These are phyloP conservation scores for Nannizzia gypsea DNA, from an alignment of 2,329 filamentous ascomycete species.

Conservation along the genomic window DNA sequence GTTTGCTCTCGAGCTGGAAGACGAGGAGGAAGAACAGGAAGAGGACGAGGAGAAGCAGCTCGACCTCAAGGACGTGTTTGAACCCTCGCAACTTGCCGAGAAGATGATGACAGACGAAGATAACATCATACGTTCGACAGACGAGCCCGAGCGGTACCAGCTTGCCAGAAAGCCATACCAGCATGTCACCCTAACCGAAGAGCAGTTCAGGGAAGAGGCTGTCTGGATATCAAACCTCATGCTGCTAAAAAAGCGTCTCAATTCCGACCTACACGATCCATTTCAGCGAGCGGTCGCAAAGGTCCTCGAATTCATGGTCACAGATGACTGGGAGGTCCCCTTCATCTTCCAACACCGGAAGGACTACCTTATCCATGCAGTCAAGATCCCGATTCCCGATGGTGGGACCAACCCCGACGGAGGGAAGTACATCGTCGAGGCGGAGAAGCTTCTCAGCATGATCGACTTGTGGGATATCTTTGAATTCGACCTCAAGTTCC, in stretches of 20 bases:
- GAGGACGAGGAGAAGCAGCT: conserved; percentile 70
- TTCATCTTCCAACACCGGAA: conserved; percentile 98
- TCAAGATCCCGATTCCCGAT: conserved; percentile 52
- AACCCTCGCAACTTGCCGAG: conserved; percentile 87
- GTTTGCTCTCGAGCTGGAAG: conserved; percentile 83
- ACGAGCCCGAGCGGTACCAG: conserved; percentile 91
- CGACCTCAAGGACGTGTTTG: conserved; percentile 94
- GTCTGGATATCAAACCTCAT: conserved; percentile 84
- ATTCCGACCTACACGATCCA: conserved; percentile 59
- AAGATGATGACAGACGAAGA: conserved; percentile 93
- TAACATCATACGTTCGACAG: conserved; percentile 74
- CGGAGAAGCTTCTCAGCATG: conserved; percentile 82
- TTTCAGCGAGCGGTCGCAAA: conserved; percentile 84
- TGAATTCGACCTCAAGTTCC: conserved; percentile 89
- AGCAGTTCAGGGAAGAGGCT: conserved; percentile 82
- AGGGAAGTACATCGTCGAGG: conserved; percentile 59
- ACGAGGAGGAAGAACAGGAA: conserved; percentile 66
- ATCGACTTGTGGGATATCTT: conserved; percentile 92
- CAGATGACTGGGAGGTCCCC: conserved; percentile 88
- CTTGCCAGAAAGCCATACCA: conserved; percentile 81
- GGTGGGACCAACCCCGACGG: conserved; percentile 56
- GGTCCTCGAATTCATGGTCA: conserved; percentile 87
- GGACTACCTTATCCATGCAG: conserved; percentile 88
- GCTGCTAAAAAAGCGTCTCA: conserved; percentile 72
- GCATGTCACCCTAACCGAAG: conserved; percentile 63